Evolutionary conservation across 306 rosid species (phyloP), one percentile per base, ranked within the genome.

Genomic region (Prunus dulcis): DNA sequence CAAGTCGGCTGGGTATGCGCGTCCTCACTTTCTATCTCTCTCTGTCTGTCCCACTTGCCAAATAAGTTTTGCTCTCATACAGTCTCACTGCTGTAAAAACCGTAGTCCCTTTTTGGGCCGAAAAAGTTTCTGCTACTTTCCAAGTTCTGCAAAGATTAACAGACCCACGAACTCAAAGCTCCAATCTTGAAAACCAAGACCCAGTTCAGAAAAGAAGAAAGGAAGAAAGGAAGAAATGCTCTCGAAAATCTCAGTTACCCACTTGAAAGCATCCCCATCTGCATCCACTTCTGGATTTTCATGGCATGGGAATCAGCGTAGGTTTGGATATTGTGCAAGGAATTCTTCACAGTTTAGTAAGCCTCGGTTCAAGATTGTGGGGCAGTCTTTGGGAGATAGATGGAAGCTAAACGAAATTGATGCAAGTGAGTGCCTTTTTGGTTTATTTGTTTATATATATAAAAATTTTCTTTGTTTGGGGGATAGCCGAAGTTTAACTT

Each of bases 331-430:
- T 80, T 73, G 78, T 9, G 65, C 34, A 27, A 75, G 72, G 75
- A 65, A 76, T 15, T 62, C 78, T 58, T 85, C 88, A 2, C 80
- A 85, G 72, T 49, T 18, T 20, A 82, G 81, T 7, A 90, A 82
- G 32, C 73, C 66, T 58, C 88, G 96, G 14, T 88, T 92, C 78
- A 92, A 87, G 82, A 77, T 84, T 69, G 80, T 83, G 64, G 80
- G 82, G 0, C 76, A 83, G 51, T 92, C 97, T 72, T 61, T 87
- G 62, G 92, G 96, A 34, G 92, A 89, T 81, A 87, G 46, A 79
- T 92, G 83, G 91, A 88, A 92, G 86, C 92, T 89, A 64, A 80
- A 76, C 64, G 90, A 90, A 82, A 55, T 95, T 38, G 86, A 69
- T 84, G 75, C 93, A 45, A 61, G 98, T 92, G 73, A 74, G 86